Evolutionary conservation across 805 yeast genomes (phyloP), one percentile per base, ranked within the genome.

Genomic region (Yarrowia bubula): DNA sequence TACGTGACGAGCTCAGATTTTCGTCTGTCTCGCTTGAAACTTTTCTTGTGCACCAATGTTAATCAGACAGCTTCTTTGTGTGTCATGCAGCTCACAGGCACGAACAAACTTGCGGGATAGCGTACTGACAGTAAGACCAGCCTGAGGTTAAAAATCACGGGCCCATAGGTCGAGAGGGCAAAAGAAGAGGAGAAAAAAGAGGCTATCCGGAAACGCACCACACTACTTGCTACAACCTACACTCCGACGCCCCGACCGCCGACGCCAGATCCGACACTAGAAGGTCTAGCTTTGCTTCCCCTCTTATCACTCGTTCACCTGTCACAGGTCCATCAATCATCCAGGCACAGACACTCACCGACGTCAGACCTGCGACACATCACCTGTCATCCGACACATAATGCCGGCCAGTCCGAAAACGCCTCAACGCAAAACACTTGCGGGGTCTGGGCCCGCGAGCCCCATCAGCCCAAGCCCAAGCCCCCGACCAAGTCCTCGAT

Each of bases 391-490:
- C 39, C 15, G 53, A 7, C 53, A 50, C 57, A 22, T 22, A 22
- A 50, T 50, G 57, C 32, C 42, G 43, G 43, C 58, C 13, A 50
- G 57, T 14, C 58, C 58, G 32, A 51, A 51, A 51, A 51, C 58
- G 33, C 35, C 58, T 14, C 33, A 14, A 22, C 37, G 35, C 17
- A 22, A 37, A 10, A 28, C 11, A 14, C 8, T 4, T 6, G 15
- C 8, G 28, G 38, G 38, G 22, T 47, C 51, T 32, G 53, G 53
- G 3, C 53, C 53, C n/a, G 22, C 53, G 53, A 48, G 55, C 32
- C 55, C 58, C 33, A 17, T 50, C 39, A 55, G 61, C 8, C 61
- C 61, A 2, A 41, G 38, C 31, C 39, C 61, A 4, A 55, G 61
- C 38, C 61, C 61, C 11, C 35, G 47, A 8, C 60, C 60, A n/a